phyloP scores from a whole-genome alignment of 2,329 filamentous ascomycete genomes.

The Aaosphaeria arxii region DNA sequence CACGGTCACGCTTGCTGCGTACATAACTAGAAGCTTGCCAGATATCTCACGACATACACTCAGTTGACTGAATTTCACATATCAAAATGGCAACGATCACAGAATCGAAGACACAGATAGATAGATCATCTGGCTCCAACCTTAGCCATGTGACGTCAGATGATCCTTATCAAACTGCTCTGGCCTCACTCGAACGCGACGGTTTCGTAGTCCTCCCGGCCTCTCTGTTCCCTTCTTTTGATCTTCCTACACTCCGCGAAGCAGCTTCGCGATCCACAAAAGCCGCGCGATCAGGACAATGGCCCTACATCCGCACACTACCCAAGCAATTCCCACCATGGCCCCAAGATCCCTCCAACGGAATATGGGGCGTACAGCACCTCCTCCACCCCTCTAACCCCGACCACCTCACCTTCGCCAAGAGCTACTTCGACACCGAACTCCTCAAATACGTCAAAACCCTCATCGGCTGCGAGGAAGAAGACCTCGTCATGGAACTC shows the following conservation, averaged over 20 bases:
- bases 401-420: slow-evolving; percentile 59
- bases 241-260: slow-evolving; percentile 57
- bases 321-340: slow-evolving; percentile 92
- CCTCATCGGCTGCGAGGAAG: slow-evolving; percentile 53
- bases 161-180: slow-evolving; percentile 28
- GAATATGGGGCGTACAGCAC: slow-evolving; percentile 90
- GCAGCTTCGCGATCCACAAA: slow-evolving; percentile 58
- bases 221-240: slow-evolving; percentile 52
- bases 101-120: too few species aligned
- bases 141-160: too few species aligned
- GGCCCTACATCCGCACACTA: slow-evolving; percentile 79
- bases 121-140: too few species aligned
- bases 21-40: too few species aligned
- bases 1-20: too few species aligned
- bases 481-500: slow-evolving; percentile 77
- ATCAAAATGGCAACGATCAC: too few species aligned
- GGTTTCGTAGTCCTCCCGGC: slow-evolving; percentile 74
- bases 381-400: slow-evolving; percentile 72
- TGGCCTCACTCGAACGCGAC: slow-evolving; percentile 61
- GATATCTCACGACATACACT: too few species aligned
- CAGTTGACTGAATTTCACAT: too few species aligned
- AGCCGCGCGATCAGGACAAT: slow-evolving; percentile 66
- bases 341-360: slow-evolving; percentile 57
- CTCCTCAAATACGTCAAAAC: slow-evolving; percentile 63
- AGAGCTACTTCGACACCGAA: slow-evolving; percentile 68